phyloP scores from a whole-genome alignment of 2,329 filamentous ascomycete species.

The Graphium sp. region DNA sequence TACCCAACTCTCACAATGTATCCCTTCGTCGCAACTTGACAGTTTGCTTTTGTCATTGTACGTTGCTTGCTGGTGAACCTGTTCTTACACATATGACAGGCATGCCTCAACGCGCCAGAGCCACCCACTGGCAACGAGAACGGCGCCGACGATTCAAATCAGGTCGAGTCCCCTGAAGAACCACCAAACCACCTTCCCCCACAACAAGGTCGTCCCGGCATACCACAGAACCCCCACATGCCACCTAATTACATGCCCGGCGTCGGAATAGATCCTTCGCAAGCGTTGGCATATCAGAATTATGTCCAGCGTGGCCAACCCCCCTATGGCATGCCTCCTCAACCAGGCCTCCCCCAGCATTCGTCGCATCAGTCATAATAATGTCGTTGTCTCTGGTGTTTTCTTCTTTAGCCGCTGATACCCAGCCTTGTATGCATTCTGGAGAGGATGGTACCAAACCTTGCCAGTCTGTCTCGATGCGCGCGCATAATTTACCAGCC shows the following conservation, averaged over 20 bases:
- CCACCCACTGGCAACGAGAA: slow-evolving; percentile 68
- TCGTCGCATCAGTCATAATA: slow-evolving; percentile 61
- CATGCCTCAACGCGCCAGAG: slow-evolving; percentile 91
- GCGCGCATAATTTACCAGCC: slow-evolving; percentile 19
- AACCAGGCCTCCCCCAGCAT: slow-evolving; percentile 65
- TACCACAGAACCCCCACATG: slow-evolving; percentile 48
- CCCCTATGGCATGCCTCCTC: slow-evolving; percentile 64
- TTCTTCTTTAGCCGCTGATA: slow-evolving; percentile 29
- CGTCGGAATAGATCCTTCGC: slow-evolving; percentile 57
- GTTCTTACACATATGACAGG: slow-evolving; percentile 33
- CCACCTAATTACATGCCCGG: slow-evolving; percentile 43
- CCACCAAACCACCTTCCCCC: slow-evolving; percentile 62
- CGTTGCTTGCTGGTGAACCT: no score
- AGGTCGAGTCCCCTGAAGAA: slow-evolving; percentile 85
- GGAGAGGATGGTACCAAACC: slow-evolving; percentile 16
- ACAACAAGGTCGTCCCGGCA: slow-evolving; percentile 38
- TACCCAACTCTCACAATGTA: not conserved
- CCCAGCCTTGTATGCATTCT: slow-evolving; percentile 40
- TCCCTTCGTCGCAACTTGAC: slow-evolving; percentile 3
- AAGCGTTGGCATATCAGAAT: slow-evolving; percentile 69
- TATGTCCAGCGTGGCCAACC: slow-evolving; percentile 62
- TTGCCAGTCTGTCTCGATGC: not conserved
- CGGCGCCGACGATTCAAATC: slow-evolving; percentile 57
- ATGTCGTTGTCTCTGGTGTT: slow-evolving; percentile 11
- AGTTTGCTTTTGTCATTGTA: not conserved